Evolutionary conservation across 2,329 filamentous ascomycete genomes (phyloP), one percentile per base, ranked within the genome.

Genomic region (Macrophomina pseudophaseolina): DNA sequence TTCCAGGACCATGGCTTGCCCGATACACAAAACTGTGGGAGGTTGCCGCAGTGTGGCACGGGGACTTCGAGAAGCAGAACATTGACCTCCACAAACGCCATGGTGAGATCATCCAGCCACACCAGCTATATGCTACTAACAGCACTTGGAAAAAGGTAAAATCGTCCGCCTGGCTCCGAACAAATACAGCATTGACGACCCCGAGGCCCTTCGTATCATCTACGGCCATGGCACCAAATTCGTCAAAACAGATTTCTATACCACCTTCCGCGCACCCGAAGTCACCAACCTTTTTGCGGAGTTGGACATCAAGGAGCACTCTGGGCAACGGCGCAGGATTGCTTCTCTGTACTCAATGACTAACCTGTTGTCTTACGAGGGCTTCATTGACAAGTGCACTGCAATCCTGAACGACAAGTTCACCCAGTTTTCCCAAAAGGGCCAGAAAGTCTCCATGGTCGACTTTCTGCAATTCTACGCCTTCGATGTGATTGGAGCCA

Each of bases 171-270:
- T 78, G 6, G 72, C 74, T 0, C 76, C 75, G 0, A 71, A 69
- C 12, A 74, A 77, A 67, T 73, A 77, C 11, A 71, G 69, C 12
- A 68, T 78, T 18, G 69, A 72, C 30, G 75, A 76, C 63, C 71
- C 74, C 9, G 68, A 72, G 35, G 70, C 71, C n/a, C 72, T 76
- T 63, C 72, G 72, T 38, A 71, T 72, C 38, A 77, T 77, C 18
- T 73, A 76, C 58, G 73, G 71, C 52, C 73, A 62, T 23, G 58
- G 58, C 40, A 85, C 85, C 9, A 58, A 58, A 1, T 87, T 88
- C 65, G 72, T 75, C 0, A 88, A 88, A 71, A 79, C 83, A 0
- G 70, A 73, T 0, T 82, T 79, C 66, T 88, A 88, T 16, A 7
- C n/a, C 5, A 5, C 42, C 3, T 48, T 48, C 58, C 9, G 58